Conservation (phyloP, 2,329 filamentous ascomycete species). For the Fusarium sp. region DNA sequence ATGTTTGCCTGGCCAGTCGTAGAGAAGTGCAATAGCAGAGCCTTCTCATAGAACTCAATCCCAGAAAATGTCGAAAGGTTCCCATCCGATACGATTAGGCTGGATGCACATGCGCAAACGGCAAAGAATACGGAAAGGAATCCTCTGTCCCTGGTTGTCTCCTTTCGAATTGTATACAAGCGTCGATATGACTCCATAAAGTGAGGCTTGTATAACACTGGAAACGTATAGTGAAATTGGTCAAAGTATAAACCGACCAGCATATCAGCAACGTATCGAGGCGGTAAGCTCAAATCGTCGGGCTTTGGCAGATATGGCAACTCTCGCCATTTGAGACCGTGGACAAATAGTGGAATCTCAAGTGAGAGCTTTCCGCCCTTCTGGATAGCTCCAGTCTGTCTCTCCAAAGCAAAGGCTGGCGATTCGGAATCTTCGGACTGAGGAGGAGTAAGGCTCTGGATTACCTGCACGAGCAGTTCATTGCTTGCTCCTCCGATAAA, state of each 20-base stretch:
- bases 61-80: not conserved
- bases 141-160: not conserved
- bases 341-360: not conserved
- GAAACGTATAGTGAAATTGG: not conserved
- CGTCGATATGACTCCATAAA: not conserved
- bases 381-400: not conserved
- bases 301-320: not conserved
- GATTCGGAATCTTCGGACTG: not conserved
- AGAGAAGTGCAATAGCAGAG: not conserved
- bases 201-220: not conserved
- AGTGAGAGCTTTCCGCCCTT: not conserved
- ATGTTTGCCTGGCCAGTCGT: not conserved
- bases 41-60: not conserved
- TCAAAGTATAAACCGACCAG: not conserved
- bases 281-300: not conserved
- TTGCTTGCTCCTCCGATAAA: constrained; percentile 2
- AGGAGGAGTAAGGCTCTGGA: not conserved
- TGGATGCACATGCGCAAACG: not conserved
- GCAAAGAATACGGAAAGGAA: not conserved
- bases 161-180: not conserved
- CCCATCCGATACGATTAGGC: not conserved
- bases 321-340: constrained; percentile 2
- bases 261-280: not conserved
- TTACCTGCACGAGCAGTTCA: not conserved
- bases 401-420: not conserved